phyloP scores from a whole-genome alignment of 139 green algal species.

The Nannochloris sp. region DNA sequence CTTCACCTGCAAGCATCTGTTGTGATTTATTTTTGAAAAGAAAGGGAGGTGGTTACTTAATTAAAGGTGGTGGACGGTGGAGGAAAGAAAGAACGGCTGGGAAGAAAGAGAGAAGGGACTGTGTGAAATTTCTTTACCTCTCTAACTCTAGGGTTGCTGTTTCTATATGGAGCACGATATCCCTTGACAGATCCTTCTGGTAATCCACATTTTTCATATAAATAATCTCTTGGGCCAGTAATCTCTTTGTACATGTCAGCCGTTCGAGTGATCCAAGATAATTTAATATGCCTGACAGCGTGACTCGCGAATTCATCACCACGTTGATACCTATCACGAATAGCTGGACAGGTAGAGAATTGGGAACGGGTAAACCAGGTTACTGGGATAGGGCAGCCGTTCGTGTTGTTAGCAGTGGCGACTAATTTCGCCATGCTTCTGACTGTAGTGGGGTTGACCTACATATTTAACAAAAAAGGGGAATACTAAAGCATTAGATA shows the following conservation, averaged over 20 bases:
- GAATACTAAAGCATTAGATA: too few species aligned
- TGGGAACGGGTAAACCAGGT: neutral
- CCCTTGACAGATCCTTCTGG: neutral
- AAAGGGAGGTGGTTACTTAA: too few species aligned
- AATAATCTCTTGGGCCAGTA: neutral
- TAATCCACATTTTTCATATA: neutral
- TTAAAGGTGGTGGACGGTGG: too few species aligned
- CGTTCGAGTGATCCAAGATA: neutral
- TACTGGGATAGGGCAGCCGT: neutral
- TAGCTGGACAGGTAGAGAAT: neutral
- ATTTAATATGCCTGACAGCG: neutral
- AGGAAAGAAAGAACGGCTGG: too few species aligned
- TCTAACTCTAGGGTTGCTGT: conserved; percentile 2
- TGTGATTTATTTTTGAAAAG: too few species aligned
- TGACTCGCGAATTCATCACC: neutral
- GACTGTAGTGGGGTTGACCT: too few species aligned
- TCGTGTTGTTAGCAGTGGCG: neutral
- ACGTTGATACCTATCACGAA: neutral
- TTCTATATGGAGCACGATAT: conserved; percentile 15
- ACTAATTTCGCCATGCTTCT: neutral
- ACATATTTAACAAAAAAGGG: too few species aligned
- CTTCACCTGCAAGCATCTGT: conserved; percentile 6
- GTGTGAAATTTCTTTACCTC: conserved; percentile 1
- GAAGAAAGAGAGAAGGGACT: too few species aligned
- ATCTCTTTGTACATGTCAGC: neutral